These are phyloP conservation scores for Aquanectria penicillioides DNA, from an alignment of 2,329 filamentous ascomycete genomes.

Conservation along the genomic window DNA sequence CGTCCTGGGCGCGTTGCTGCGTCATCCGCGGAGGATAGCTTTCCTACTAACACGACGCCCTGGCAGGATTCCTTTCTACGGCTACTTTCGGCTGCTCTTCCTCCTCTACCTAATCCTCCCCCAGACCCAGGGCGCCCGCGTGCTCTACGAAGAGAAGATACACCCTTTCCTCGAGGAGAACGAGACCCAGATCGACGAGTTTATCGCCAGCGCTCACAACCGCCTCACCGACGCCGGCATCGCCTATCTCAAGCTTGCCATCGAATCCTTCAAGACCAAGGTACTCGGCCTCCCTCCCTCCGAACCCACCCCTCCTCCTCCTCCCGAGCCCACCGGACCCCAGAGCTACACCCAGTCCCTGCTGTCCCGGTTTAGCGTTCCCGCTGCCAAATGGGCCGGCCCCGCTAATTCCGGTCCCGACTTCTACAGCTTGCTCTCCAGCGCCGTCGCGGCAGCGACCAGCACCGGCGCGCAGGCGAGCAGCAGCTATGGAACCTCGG, in stretches of 20 bases:
- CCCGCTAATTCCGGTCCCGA: slow-evolving; percentile 65
- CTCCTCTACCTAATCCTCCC: slow-evolving; percentile 96
- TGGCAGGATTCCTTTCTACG: slow-evolving; percentile 88
- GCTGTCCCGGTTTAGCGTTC: slow-evolving; percentile 87
- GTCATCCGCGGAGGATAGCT: background rate
- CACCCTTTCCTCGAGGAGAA: slow-evolving; percentile 90
- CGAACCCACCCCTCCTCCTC: slow-evolving; percentile 48
- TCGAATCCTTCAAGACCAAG: slow-evolving; percentile 78
- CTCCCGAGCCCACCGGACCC: slow-evolving; percentile 54
- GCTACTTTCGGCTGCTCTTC: slow-evolving; percentile 86
- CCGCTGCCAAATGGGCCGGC: slow-evolving; percentile 69
- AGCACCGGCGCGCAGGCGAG: slow-evolving; percentile 52
- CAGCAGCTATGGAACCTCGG: slow-evolving; percentile 41
- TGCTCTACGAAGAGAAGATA: slow-evolving; percentile 85
- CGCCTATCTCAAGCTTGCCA: slow-evolving; percentile 75
- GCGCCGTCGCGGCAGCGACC: slow-evolving; percentile 74
- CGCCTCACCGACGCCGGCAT: slow-evolving; percentile 80
- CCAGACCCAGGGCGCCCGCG: slow-evolving; percentile 91
- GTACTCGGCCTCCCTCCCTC: slow-evolving; percentile 79
- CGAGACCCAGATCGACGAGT: slow-evolving; percentile 87
- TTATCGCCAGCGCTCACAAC: slow-evolving; percentile 85
- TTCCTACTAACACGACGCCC: background rate
- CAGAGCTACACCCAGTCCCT: slow-evolving; percentile 81
- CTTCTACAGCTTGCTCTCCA: slow-evolving; percentile 81
- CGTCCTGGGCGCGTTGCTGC: background rate